Evolutionary conservation across 495 filamentous ascomycete species (phyloP).

Genomic region (Penicillium parvum): DNA sequence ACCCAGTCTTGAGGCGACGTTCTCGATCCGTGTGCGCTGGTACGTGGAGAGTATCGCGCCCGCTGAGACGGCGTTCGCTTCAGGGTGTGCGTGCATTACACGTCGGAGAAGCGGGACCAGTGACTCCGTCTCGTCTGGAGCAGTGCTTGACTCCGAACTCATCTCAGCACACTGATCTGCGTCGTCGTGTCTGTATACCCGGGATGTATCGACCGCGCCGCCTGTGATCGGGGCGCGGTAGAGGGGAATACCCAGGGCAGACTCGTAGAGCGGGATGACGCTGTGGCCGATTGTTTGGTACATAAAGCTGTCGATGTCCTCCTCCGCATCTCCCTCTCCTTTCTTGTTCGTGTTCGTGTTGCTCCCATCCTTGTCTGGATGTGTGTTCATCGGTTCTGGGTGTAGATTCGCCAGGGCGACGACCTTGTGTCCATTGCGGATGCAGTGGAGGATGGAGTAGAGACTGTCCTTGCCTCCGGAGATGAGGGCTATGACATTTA

Average conservation of each 20-base stretch:
- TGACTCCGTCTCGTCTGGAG: constrained; percentile 80
- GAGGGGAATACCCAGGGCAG: constrained; percentile 71
- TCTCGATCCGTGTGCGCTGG: constrained; percentile 90
- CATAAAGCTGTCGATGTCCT: constrained; percentile 95
- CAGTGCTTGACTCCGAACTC: not conserved
- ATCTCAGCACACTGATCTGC: constrained; percentile 13
- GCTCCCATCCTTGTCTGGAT: not conserved
- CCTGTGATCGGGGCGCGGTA: constrained; percentile 73
- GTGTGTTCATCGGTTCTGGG: constrained; percentile 41
- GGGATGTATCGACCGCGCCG: constrained; percentile 53
- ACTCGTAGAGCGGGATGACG: constrained; percentile 78
- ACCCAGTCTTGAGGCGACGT: constrained; percentile 71
- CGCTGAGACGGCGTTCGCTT: constrained; percentile 77
- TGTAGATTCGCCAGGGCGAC: constrained; percentile 87
- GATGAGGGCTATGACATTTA: constrained; percentile 87
- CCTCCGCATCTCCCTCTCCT: constrained; percentile 24
- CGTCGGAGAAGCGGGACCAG: constrained; percentile 66
- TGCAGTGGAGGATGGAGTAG: constrained; percentile 86
- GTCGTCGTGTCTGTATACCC: constrained; percentile 25
- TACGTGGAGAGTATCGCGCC: constrained; percentile 94
- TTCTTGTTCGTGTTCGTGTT: not conserved
- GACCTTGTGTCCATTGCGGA: constrained; percentile 77
- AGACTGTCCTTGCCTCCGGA: constrained; percentile 97
- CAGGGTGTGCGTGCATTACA: constrained; percentile 61
- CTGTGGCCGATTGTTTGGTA: constrained; percentile 95